Percentiles rank a stretch among this genome's conserved stretches.
Conservation (phyloP, 106 monocot genomes). For the Acorus calamus region DNA sequence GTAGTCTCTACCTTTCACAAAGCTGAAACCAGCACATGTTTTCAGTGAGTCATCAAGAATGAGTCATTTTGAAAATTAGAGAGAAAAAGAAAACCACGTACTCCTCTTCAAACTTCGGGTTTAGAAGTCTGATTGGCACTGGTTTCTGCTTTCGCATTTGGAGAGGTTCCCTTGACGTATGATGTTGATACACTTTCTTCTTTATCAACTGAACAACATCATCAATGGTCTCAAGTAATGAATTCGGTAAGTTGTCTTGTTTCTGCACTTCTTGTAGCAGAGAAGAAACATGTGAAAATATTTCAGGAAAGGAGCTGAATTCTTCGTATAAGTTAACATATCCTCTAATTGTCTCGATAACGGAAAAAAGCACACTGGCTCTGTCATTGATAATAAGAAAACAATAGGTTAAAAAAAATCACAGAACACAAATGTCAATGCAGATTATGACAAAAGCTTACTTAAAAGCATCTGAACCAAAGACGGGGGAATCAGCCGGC, state of each 20-base stretch:
- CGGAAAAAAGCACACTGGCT: slow-evolving; percentile 47
- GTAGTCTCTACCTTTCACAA: slow-evolving; percentile 88
- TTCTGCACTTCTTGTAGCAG: slow-evolving; percentile 47
- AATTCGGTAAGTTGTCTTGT: slow-evolving; percentile 23
- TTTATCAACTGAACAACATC: slow-evolving; percentile 51
- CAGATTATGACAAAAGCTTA: slow-evolving; percentile 5
- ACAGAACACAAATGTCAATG: not conserved
- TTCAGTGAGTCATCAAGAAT: no score
- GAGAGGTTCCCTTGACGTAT: slow-evolving; percentile 55
- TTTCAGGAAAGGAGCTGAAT: slow-evolving; percentile 73
- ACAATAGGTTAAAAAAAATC: not conserved
- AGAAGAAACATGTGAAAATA: slow-evolving; percentile 57
- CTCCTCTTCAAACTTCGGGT: slow-evolving; percentile 95
- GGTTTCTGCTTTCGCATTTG: slow-evolving; percentile 86
- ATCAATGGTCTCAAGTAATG: slow-evolving; percentile 38
- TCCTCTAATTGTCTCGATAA: slow-evolving; percentile 52
- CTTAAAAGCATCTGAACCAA: slow-evolving; percentile 75
- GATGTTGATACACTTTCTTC: slow-evolving; percentile 39
- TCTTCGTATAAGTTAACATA: slow-evolving; percentile 53
- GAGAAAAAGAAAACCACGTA: slow-evolving; percentile 25
- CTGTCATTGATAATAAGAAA: slow-evolving; percentile 27
- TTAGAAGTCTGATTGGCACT: slow-evolving; percentile 64
- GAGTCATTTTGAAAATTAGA: not conserved
- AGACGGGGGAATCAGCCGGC: slow-evolving; percentile 47
- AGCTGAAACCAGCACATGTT: slow-evolving; percentile 31